Percentiles rank a stretch among this genome's conserved stretches.
Evolutionary conservation across 768 basidiomycete species (phyloP).

Genomic region (Pluteus cervinus): DNA sequence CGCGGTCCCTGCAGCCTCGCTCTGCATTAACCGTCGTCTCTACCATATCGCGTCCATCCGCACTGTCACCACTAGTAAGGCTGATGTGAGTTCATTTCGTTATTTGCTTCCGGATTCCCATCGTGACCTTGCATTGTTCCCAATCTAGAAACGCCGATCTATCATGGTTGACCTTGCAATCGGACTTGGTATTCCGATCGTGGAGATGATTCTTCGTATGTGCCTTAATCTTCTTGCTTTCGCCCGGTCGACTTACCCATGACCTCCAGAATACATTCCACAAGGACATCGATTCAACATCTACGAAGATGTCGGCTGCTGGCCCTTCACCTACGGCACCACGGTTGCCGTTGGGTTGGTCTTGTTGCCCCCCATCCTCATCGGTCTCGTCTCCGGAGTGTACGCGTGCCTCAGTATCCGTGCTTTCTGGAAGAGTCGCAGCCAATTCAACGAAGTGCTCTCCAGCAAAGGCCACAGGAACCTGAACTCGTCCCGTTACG

Average conservation of each 20-base stretch:
- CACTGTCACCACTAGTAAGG: constrained; percentile 42
- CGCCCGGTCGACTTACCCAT: constrained; percentile 7
- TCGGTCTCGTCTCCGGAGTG: constrained; percentile 32
- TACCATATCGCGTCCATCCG: constrained; percentile 54
- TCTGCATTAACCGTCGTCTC: constrained; percentile 58
- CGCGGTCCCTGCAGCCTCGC: constrained; percentile 46
- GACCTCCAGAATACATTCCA: constrained; percentile 35
- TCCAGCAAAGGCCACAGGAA: constrained; percentile 25
- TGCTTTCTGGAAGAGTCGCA: constrained; percentile 32
- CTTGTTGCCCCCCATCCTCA: constrained; percentile 32
- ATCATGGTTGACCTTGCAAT: constrained; percentile 47
- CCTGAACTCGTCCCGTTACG: constrained; percentile 42
- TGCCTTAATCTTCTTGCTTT: constrained; percentile 2
- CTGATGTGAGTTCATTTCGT: constrained; percentile 27
- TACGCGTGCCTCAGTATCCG: constrained; percentile 33
- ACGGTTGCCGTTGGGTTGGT: constrained; percentile 38
- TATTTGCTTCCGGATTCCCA: no score
- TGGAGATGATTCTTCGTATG: constrained; percentile 42
- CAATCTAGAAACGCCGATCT: constrained; percentile 36
- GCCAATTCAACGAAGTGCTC: constrained; percentile 37
- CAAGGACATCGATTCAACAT: constrained; percentile 60
- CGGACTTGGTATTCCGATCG: constrained; percentile 45
- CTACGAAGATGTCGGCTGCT: constrained; percentile 53
- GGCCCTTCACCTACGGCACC: constrained; percentile 42
- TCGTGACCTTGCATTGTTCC: background rate